phyloP scores from a whole-genome alignment of 805 yeast genomes.

The Lipomyces sp. region DNA sequence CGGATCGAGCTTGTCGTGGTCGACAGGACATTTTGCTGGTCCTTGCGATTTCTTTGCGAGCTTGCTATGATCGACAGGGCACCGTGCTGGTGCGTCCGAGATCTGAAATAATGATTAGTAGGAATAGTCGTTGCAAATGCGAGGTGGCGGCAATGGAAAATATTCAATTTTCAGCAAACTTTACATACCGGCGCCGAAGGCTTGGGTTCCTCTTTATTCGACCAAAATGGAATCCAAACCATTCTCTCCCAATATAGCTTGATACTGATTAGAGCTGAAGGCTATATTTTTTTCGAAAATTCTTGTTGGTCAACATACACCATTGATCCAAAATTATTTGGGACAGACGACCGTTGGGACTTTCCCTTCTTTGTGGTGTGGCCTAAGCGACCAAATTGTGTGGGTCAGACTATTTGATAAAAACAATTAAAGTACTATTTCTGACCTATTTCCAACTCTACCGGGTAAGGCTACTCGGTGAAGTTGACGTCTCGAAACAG shows the following conservation, averaged over 20 bases:
- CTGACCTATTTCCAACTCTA: too few species aligned
- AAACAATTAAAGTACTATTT: too few species aligned
- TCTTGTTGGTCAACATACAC: neutral
- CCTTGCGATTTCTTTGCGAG: conserved; percentile 14
- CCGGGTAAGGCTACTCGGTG: too few species aligned
- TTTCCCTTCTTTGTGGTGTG: neutral
- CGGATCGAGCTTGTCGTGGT: conserved; percentile 41
- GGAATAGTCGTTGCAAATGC: neutral
- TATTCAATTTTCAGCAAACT: neutral
- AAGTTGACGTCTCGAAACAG: neutral
- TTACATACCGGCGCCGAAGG: conserved; percentile 10
- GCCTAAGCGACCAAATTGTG: neutral
- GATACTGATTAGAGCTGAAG: neutral
- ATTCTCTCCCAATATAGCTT: conserved; percentile 6
- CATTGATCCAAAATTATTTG: neutral
- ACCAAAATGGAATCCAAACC: conserved; percentile 38
- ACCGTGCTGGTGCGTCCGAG: conserved; percentile 39
- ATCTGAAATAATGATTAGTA: neutral
- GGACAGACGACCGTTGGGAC: neutral
- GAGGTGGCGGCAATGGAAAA: neutral
- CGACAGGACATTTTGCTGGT: conserved; percentile 49
- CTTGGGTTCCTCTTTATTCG: conserved; percentile 9
- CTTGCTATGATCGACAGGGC: conserved; percentile 52
- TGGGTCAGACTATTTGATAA: neutral
- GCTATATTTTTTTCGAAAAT: neutral